A percentile compares a stretch with the other conserved stretches of the same genome.
Conservation (phyloP, 441 rosid genomes). For the Euphorbia celastroides region DNA sequence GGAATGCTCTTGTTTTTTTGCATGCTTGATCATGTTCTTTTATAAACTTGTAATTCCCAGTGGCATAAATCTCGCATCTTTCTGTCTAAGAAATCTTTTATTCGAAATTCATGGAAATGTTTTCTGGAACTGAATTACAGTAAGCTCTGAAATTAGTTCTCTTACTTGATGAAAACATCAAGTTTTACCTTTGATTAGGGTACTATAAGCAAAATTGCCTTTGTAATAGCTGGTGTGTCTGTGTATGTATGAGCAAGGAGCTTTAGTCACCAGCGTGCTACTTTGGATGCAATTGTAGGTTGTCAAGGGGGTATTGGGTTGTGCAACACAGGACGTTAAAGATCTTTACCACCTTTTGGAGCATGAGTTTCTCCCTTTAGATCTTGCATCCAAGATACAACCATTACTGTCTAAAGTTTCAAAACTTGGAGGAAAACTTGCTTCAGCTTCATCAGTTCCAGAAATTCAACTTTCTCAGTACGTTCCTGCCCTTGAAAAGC, state of each 20-base stretch:
- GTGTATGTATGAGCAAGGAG: background rate
- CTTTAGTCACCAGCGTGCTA: background rate
- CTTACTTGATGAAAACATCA: background rate
- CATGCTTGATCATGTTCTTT: background rate
- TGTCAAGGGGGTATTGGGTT: slow-evolving; percentile 82
- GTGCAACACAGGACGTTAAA: slow-evolving; percentile 93
- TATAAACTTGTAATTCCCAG: background rate
- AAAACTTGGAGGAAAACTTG: slow-evolving; percentile 84
- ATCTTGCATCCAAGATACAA: slow-evolving; percentile 73
- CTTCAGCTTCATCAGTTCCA: slow-evolving; percentile 87
- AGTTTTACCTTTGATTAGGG: background rate
- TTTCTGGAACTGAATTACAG: background rate
- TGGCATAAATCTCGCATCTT: background rate
- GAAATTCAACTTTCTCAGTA: slow-evolving; percentile 88
- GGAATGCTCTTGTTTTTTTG: background rate
- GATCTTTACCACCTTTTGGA: slow-evolving; percentile 90
- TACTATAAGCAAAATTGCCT: background rate
- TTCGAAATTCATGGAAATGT: background rate
- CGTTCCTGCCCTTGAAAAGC: slow-evolving; percentile 77
- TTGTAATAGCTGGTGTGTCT: background rate
- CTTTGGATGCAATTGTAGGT: slow-evolving; percentile 39
- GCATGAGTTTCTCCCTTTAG: slow-evolving; percentile 82
- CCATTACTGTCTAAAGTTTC: slow-evolving; percentile 73
- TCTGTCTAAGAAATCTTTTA: background rate
- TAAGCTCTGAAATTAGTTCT: background rate